Evolutionary conservation across 2,329 filamentous ascomycete genomes (phyloP).

Genomic region (Celoporthe dispersa): DNA sequence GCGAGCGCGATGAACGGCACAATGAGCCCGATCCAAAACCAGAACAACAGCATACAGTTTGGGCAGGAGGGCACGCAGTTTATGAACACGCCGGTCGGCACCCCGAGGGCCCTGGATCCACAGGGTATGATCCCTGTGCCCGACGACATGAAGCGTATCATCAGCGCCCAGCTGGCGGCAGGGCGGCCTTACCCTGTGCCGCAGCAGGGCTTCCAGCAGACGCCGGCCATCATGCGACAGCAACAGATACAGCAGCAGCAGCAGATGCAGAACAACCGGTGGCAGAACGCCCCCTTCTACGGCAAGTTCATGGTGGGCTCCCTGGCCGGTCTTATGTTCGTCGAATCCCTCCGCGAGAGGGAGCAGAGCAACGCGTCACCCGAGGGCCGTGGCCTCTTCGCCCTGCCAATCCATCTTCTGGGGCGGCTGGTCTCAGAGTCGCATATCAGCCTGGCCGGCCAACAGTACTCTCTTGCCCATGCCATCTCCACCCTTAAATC

Average conservation of each 20-base stretch:
- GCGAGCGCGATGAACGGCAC: slow-evolving; percentile 70
- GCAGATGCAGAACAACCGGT: slow-evolving; percentile 55
- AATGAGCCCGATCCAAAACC: slow-evolving; percentile 59
- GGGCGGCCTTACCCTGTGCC: slow-evolving; percentile 57
- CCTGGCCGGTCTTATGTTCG: slow-evolving; percentile 86
- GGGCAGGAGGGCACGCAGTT: slow-evolving; percentile 48
- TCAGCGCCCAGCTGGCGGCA: slow-evolving; percentile 59
- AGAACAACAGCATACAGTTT: slow-evolving; percentile 58
- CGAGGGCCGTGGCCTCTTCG: slow-evolving; percentile 69
- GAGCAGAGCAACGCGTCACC: slow-evolving; percentile 67
- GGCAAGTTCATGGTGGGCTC: slow-evolving; percentile 92
- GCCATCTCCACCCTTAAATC: slow-evolving; percentile 58
- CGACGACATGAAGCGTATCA: slow-evolving; percentile 67
- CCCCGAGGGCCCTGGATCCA: slow-evolving; percentile 48
- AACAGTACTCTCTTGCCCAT: slow-evolving; percentile 50
- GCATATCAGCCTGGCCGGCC: slow-evolving; percentile 59
- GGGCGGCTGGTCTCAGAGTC: slow-evolving; percentile 51
- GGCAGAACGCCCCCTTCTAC: slow-evolving; percentile 61
- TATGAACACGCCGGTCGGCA: slow-evolving; percentile 49
- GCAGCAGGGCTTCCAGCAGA: slow-evolving; percentile 44
- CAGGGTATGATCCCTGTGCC: slow-evolving; percentile 69
- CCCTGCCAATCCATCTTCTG: slow-evolving; percentile 65
- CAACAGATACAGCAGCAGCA: slow-evolving; percentile 61
- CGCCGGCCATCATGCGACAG: slow-evolving; percentile 54
- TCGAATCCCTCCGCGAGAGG: slow-evolving; percentile 76